Percentiles rank a stretch among this genome's conserved stretches.
phyloP scores from a whole-genome alignment of 768 basidiomycete species.

The Suillus cothurnatus region DNA sequence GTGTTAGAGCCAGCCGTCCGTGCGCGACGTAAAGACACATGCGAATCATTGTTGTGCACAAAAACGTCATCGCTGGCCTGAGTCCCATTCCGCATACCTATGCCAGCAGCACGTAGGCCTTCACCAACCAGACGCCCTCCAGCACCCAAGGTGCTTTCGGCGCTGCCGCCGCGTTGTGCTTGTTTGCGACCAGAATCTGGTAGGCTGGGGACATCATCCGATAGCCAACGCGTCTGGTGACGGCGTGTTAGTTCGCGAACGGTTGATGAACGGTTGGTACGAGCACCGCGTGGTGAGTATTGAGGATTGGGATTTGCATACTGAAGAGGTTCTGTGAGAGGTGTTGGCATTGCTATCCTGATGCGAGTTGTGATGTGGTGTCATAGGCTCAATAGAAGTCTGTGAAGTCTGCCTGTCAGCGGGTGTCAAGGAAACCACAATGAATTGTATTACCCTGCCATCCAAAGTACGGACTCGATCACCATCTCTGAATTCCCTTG shows the following conservation, averaged over 20 bases:
- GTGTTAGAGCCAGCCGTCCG: constrained; percentile 9
- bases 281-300: constrained; percentile 32
- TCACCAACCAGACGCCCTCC: constrained; percentile 63
- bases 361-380: constrained; percentile 35
- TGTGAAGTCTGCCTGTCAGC: constrained; percentile 14
- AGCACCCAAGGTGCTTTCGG: constrained; percentile 60
- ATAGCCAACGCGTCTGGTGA: constrained; percentile 57
- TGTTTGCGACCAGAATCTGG: constrained; percentile 51
- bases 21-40: constrained; percentile 19
- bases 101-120: constrained; percentile 69
- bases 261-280: constrained; percentile 43
- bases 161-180: constrained; percentile 63
- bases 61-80: constrained; percentile 41
- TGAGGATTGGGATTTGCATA: constrained; percentile 26
- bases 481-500: constrained; percentile 46
- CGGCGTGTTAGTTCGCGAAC: constrained; percentile 50
- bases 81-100: constrained; percentile 43
- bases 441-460: constrained; percentile 39
- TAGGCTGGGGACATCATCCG: constrained; percentile 45
- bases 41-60: constrained; percentile 22
- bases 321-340: constrained; percentile 27
- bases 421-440: constrained; percentile 6
- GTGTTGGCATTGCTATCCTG: constrained; percentile 27
- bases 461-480: constrained; percentile 38
- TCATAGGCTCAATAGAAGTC: constrained; percentile 41